phyloP scores from a whole-genome alignment of 2,329 filamentous ascomycete genomes.

The Alternaria sp. region DNA sequence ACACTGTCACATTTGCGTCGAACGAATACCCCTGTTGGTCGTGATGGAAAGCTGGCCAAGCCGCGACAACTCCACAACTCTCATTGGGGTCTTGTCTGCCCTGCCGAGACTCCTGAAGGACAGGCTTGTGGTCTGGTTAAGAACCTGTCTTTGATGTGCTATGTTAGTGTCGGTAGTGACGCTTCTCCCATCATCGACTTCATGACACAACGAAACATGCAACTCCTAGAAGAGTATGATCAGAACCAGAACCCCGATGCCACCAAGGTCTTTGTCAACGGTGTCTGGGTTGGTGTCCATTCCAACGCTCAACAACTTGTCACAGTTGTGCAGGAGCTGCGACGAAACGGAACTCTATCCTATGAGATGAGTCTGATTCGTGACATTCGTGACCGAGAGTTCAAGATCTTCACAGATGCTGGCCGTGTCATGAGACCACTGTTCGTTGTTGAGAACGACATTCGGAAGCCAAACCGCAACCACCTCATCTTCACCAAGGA shows the following conservation, averaged over 20 bases:
- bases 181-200: conserved; percentile 92
- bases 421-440: conserved; percentile 93
- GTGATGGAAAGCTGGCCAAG: conserved; percentile 98
- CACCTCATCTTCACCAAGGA: conserved; percentile 82
- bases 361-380: conserved; percentile 94
- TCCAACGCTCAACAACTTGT: conserved; percentile 88
- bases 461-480: conserved; percentile 76
- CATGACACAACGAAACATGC: conserved; percentile 96
- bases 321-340: conserved; percentile 77
- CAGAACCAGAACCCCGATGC: conserved; percentile 77
- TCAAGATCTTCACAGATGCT: conserved; percentile 98
- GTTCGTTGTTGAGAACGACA: conserved; percentile 90
- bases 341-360: conserved; percentile 83
- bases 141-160: conserved; percentile 97
- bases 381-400: conserved; percentile 96
- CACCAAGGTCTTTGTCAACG: conserved; percentile 98
- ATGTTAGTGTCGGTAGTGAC: conserved; percentile 93
- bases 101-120: conserved; percentile 96
- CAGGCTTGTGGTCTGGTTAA: conserved; percentile 99
- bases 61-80: conserved; percentile 98
- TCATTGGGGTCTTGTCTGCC: conserved; percentile 97
- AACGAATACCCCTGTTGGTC: conserved; percentile 96
- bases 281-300: conserved; percentile 96
- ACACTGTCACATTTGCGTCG: conserved; percentile 95
- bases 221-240: conserved; percentile 90